Evolutionary conservation across 2,329 filamentous ascomycete species (phyloP).

Genomic region (Rachicladosporium sp.): DNA sequence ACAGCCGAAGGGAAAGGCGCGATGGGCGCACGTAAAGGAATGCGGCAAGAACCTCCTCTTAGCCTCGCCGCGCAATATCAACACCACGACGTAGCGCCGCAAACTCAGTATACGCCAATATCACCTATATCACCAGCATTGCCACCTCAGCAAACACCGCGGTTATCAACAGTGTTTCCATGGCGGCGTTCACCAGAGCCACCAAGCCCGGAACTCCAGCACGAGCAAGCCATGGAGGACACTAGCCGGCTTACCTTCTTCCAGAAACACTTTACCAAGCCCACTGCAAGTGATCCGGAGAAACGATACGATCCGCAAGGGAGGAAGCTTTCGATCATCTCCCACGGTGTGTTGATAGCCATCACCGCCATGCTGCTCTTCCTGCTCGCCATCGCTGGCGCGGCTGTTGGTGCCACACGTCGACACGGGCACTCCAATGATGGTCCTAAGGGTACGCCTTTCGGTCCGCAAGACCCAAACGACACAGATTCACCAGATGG

Average conservation of each 20-base stretch:
- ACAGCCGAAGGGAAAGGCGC: no score
- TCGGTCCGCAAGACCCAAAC: no score
- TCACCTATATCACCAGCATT: no score
- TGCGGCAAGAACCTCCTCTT: no score
- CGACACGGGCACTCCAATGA: neutral
- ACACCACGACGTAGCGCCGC: no score
- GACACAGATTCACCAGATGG: no score
- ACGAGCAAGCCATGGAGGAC: neutral
- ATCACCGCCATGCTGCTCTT: constrained; percentile 8
- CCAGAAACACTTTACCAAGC: constrained; percentile 14
- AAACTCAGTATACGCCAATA: no score
- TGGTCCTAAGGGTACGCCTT: neutral
- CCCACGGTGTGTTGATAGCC: constrained; percentile 12
- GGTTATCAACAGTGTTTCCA: no score
- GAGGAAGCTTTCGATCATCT: constrained; percentile 17
- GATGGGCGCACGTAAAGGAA: no score
- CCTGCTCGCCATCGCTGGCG: constrained; percentile 14
- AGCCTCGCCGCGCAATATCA: no score
- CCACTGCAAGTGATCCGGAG: constrained; percentile 6
- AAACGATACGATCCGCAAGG: constrained; percentile 4
- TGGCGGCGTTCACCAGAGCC: no score
- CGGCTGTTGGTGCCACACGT: constrained; percentile 11
- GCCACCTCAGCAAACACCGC: no score
- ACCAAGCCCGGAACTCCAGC: neutral
- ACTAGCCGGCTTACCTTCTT: constrained; percentile 11